Evolutionary conservation across 2,329 filamentous ascomycete genomes (phyloP).

Genomic region (Penicillium sp.): DNA sequence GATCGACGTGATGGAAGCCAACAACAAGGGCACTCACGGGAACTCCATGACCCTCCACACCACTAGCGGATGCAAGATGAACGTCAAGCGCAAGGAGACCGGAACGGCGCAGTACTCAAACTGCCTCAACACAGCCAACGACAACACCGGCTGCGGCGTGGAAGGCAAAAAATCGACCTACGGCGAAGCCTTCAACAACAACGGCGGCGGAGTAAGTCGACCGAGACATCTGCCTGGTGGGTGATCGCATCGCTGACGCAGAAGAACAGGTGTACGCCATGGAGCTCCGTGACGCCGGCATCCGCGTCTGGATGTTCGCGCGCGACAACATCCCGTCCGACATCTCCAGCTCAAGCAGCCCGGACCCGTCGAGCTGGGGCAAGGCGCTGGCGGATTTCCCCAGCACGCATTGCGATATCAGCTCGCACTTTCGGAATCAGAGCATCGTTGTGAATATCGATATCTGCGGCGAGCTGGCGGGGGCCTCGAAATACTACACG

Average conservation of each 20-base stretch:
- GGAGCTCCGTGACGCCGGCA: conserved; percentile 61
- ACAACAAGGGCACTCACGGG: conserved; percentile 54
- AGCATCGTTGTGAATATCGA: conserved; percentile 66
- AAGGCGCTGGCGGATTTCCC: conserved; percentile 64
- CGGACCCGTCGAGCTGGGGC: conserved; percentile 64
- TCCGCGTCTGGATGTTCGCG: conserved; percentile 62
- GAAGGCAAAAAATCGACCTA: conserved; percentile 45
- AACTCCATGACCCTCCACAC: conserved; percentile 63
- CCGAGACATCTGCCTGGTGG: not conserved
- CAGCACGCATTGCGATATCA: conserved; percentile 59
- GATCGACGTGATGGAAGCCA: conserved; percentile 61
- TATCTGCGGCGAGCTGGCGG: conserved; percentile 58
- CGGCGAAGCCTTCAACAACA: conserved; percentile 54
- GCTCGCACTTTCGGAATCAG: conserved; percentile 60
- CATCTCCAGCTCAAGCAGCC: conserved; percentile 50
- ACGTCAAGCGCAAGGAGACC: conserved; percentile 54
- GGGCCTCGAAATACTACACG: conserved; percentile 28
- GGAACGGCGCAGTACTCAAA: conserved; percentile 46
- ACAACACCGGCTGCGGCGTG: conserved; percentile 61
- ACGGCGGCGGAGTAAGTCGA: conserved; percentile 52
- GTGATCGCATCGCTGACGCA: not conserved
- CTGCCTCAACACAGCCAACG: conserved; percentile 54
- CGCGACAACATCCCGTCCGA: conserved; percentile 53
- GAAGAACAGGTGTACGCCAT: conserved; percentile 53
- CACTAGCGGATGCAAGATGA: conserved; percentile 52